A percentile compares a stretch with the other conserved stretches of the same genome.
Evolutionary conservation across 192 early-diverging fungal genomes (phyloP).

Genomic region (Thamnidium elegans): DNA sequence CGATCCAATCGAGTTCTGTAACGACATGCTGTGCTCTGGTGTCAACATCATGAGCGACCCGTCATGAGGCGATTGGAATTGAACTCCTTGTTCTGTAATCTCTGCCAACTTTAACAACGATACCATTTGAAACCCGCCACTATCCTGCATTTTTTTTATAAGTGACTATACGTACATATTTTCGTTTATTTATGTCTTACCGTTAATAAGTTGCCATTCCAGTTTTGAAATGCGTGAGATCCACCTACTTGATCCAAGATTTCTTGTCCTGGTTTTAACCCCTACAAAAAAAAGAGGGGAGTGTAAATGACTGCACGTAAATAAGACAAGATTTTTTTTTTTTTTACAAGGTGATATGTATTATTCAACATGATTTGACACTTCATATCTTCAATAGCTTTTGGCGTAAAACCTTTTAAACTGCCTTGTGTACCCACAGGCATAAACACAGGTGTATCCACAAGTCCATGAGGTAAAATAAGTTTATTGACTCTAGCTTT

Average conservation of each 20-base stretch:
- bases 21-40: constrained; percentile 78
- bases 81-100: constrained; percentile 82
- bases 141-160: constrained; percentile 51
- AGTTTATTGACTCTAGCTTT: constrained; percentile 73
- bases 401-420: constrained; percentile 76
- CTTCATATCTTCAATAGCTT: constrained; percentile 68
- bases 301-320: background rate
- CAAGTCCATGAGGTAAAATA: constrained; percentile 76
- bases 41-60: constrained; percentile 79
- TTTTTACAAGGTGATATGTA: constrained; percentile 76
- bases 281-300: constrained; percentile 17
- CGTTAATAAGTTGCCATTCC: constrained; percentile 77
- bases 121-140: constrained; percentile 89
- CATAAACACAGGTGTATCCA: constrained; percentile 85
- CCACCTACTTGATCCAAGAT: constrained; percentile 72
- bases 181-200: constrained; percentile 19
- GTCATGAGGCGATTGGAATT: constrained; percentile 83
- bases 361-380: constrained; percentile 88
- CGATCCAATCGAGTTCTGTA: constrained; percentile 85
- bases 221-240: constrained; percentile 76
- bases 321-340: too few species aligned
- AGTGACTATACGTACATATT: background rate
- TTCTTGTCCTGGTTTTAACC: constrained; percentile 59
- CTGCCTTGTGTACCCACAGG: constrained; percentile 87
- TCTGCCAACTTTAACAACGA: constrained; percentile 81